Evolutionary conservation across 176 grass and related monocot species (phyloP), one percentile per base, ranked within the genome.

Genomic region (Poa pratensis): DNA sequence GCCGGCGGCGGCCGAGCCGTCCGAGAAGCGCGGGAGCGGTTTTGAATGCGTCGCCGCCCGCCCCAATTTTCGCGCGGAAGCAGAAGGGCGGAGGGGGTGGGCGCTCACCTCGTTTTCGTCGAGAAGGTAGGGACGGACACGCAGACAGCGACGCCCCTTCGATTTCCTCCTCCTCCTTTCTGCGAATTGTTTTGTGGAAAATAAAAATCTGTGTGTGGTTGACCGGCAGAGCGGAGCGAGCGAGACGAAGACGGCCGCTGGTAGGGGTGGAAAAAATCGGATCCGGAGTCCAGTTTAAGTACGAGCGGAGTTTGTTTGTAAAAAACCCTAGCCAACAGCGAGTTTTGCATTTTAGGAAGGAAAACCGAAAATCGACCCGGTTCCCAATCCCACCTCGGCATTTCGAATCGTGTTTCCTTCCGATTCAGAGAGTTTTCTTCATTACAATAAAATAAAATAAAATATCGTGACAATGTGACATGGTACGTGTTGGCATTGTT

Each of bases 41-140:
- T 50, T 63, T 27, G 78, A 46, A 64, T 43, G 78, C 13, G 84
- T 80, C 76, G 22, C 66, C 14, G 18, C 43, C 5, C 73, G 30
- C 73, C 60, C n/a, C 20, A 69, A 34, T 9, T 73, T 86, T 73
- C 7, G 24, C 48, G 66, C 40, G 55, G 32, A 80, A 86, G 70
- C 60, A 61, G 51, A 32, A n/a, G 74, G 10, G 9, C n/a, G 43
- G 18, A 37, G 64, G 27, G 18, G 18, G 9, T 9, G 15, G 30
- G 72, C 10, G n/a, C 51, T 70, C 75, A 79, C 84, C 74, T 85
- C 52, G 35, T 77, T 73, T 71, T 75, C 72, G 22, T 75, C 48
- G 72, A 34, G 70, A 27, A 26, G 72, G 72, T 30, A 52, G 46
- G 72, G 72, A 6, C 46, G 3, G 70, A 26, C 42, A 10, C 9